These are phyloP conservation scores for Triticum monococcum DNA, from an alignment of 176 grass and related monocot species.

Conservation along the genomic window DNA sequence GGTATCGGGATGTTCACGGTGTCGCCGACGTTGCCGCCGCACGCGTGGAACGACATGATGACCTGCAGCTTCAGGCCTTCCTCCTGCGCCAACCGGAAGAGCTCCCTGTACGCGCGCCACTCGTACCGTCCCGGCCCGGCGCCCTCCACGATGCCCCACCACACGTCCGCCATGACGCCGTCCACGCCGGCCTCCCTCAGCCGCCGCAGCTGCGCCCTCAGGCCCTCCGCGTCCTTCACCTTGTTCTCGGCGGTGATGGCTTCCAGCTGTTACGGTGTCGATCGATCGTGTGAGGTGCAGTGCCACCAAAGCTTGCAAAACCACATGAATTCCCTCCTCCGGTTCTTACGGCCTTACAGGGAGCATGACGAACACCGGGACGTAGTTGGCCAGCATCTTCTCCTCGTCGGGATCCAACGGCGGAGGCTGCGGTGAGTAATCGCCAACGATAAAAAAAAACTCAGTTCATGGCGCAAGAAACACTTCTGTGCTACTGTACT, in stretches of 20 bases:
- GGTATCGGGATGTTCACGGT: conserved; percentile 51
- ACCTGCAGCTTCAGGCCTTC: conserved; percentile 68
- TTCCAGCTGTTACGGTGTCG: conserved; percentile 38
- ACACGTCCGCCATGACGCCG: conserved; percentile 77
- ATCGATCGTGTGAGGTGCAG: neutral
- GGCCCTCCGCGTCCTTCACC: conserved; percentile 41
- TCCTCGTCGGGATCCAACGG: conserved; percentile 36
- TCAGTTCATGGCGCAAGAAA: neutral
- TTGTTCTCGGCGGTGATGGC: conserved; percentile 46
- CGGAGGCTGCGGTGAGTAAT: conserved; percentile 27
- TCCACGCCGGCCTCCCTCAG: conserved; percentile 50
- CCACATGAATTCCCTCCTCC: neutral
- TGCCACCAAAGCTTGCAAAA: neutral
- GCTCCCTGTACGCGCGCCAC: conserved; percentile 68
- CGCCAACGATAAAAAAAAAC: neutral
- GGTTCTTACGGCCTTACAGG: conserved; percentile 40
- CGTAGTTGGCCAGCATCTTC: conserved; percentile 61
- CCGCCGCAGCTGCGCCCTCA: conserved; percentile 46
- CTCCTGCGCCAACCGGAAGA: conserved; percentile 44
- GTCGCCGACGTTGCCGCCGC: conserved; percentile 85
- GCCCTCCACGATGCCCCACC: conserved; percentile 74
- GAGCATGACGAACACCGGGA: conserved; percentile 86
- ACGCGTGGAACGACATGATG: conserved; percentile 91
- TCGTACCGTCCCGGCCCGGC: conserved; percentile 46
- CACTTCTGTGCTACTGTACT: neutral